Conservation (phyloP, 192 early-diverging fungal species). For the Glomus cerebriforme region DNA sequence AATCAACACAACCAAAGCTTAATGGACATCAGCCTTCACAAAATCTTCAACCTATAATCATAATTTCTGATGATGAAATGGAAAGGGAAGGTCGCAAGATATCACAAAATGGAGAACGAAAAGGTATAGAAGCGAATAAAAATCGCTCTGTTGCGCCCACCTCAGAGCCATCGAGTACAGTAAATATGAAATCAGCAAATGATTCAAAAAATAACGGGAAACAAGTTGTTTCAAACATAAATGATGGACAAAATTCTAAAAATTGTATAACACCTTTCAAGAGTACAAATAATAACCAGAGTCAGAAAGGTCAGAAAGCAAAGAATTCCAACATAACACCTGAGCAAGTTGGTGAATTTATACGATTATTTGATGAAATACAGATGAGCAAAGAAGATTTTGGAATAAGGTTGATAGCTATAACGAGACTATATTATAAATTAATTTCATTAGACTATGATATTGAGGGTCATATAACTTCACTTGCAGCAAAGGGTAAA, state of each 20-base stretch:
- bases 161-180: neutral
- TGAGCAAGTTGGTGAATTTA: neutral
- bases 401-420: neutral
- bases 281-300: neutral
- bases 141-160: neutral
- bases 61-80: neutral
- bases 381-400: neutral
- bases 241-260: neutral
- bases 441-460: neutral
- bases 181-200: neutral
- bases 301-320: neutral
- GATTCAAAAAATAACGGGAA: neutral
- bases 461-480: neutral
- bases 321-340: neutral
- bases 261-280: neutral
- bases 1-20: no score
- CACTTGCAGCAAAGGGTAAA: neutral
- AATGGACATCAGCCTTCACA: neutral
- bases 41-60: neutral
- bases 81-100: neutral
- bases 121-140: neutral
- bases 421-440: neutral
- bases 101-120: neutral
- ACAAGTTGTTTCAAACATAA: neutral
- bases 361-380: neutral